Evolutionary conservation across 176 grass and related monocot genomes (phyloP), one percentile per base, ranked within the genome.

Genomic region (Hsuehochloa calcarea): DNA sequence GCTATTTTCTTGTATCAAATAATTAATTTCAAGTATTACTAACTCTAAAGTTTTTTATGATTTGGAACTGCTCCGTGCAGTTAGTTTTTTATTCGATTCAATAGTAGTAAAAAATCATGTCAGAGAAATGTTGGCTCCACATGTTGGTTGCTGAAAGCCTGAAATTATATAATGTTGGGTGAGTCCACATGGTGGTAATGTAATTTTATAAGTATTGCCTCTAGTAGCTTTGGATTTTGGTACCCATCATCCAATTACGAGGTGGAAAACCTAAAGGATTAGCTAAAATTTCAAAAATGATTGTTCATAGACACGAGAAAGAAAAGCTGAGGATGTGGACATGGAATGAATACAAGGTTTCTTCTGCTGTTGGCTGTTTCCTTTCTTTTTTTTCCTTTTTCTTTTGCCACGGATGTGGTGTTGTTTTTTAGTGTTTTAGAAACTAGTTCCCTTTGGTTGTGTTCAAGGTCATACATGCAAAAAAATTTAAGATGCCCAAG

Each of bases 241-340:
- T 52, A 26, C 5, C 13, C 68, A 26, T 16, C 41, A 70, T 43
- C 17, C 25, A 51, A 8, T 27, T 1, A n/a, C n/a, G 44, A 46
- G 38, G 67, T 82, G 80, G 17, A 82, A 72, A 72, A 56, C 66
- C 51, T 71, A 27, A 29, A 70, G 9, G 37, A 31, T 72, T n/a
- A 72, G 37, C 68, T 82, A 17, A 68, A 67, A 17, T 52, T 52
- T 47, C 9, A 22, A 65, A 65, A 46, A 79, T 64, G 56, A 40
- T 54, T 40, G 51, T 20, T 56, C 14, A 19, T 58, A 56, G 74
- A 31, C 10, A 68, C 19, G 10, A 79, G 60, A 40, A 38, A 16
- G 44, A 55, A 69, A 62, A 35, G 29, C 54, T 46, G 25, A 46
- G 10, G 26, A n/a, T 63, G 54, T 59, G 10, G 16, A 71, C 51